Base-by-base conservation (phyloP, 345 rosid species). In the Schrenkiella parvula region DNA sequence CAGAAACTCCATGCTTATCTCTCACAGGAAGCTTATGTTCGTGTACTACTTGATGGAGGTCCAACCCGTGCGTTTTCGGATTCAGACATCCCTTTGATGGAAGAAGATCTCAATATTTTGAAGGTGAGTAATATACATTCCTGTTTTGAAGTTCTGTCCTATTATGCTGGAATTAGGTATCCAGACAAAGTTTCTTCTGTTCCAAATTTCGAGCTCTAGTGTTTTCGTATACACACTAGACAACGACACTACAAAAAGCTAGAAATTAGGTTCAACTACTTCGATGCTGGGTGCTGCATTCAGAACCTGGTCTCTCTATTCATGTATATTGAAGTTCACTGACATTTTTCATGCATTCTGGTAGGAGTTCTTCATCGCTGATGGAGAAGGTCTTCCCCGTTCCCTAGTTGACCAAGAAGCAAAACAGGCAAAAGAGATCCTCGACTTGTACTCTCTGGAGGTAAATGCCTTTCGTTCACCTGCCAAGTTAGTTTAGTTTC, bases 1-100 rank as follows among this genome's bases (percentile, higher is more conserved):
- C 39, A 34, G 28, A 26, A 7, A 63, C 63, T 21, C 35, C 42
- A 19, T 68, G 12, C 51, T 48, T 78, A 56, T 46, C 68, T 79
- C 25, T 23, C 79, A 63, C 71, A 89, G 97, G 95, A 88, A 68
- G 95, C 87, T 64, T 91, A 73, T 75, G 79, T 84, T 63, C 84
- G 97, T 88, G 85, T 91, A 57, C 76, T 91, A 80, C 89, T 95
- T 77, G 90, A 95, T 76, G 99, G 99, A 77, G 97, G 99, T 41
- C 93, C 97, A 66, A 86, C 90, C 42, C 93, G 93, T 51, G 93
- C 97, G 47, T 95, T 86, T 73, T 86, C 95, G 32, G 88, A 91
- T 78, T 81, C 91, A 56, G 97, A 91, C 83, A 67, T 88, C 66
- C 39, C 61, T 21, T 56, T 91, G 81, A 80, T 95, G 88, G 95